phyloP scores from a whole-genome alignment of 1,139 yeast genomes.

The Taphrina wiesneri region DNA sequence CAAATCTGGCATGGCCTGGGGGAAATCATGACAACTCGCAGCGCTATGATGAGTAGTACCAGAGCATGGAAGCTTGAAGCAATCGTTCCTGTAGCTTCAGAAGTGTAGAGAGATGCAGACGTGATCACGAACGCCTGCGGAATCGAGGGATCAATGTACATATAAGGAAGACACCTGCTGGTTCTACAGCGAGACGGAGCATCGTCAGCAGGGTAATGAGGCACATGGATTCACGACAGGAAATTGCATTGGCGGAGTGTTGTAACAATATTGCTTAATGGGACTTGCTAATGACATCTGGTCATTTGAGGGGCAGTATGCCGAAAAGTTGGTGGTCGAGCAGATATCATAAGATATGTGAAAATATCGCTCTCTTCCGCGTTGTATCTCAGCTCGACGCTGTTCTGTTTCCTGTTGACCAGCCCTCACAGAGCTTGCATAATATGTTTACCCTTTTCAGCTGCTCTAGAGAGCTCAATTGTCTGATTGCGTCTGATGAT shows the following conservation, averaged over 20 bases:
- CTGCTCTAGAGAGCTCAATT: not conserved
- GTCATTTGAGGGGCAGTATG: not conserved
- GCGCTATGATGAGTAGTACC: not conserved
- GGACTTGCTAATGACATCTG: not conserved
- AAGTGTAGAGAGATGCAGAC: too few species aligned
- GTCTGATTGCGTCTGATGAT: too few species aligned
- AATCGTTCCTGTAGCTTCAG: too few species aligned
- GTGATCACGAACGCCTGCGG: too few species aligned
- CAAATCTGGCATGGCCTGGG: slow-evolving; percentile 23
- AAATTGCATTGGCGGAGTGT: not conserved
- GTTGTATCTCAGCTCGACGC: too few species aligned
- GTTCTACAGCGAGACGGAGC: not conserved
- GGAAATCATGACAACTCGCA: not conserved
- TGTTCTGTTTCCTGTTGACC: too few species aligned
- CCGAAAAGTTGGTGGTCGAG: not conserved
- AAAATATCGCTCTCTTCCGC: not conserved
- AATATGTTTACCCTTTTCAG: too few species aligned
- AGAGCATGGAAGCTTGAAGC: not conserved
- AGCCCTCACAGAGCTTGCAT: too few species aligned
- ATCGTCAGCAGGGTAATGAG: too few species aligned
- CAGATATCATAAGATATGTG: not conserved
- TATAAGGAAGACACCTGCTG: not conserved
- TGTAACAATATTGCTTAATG: not conserved
- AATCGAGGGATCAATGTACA: too few species aligned
- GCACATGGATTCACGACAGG: not conserved